phyloP scores from a whole-genome alignment of 768 basidiomycete genomes.

The Pleurotus platypus region DNA sequence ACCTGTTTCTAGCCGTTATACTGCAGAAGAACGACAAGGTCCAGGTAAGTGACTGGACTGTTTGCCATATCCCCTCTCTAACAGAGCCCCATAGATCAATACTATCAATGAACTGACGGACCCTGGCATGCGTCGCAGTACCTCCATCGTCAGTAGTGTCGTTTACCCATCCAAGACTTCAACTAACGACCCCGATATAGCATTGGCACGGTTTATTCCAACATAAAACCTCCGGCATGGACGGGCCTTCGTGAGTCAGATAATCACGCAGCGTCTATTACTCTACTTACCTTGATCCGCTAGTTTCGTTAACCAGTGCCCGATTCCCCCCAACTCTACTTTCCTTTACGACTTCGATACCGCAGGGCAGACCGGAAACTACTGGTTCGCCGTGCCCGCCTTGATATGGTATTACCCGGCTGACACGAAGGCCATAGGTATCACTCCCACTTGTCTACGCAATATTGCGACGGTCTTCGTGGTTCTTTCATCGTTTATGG shows the following conservation, averaged over 20 bases:
- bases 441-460: conserved; percentile 42
- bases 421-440: conserved; percentile 34
- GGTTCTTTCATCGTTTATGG: conserved; percentile 25
- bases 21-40: conserved; percentile 23
- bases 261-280: conserved; percentile 12
- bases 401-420: conserved; percentile 11
- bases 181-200: conserved; percentile 10
- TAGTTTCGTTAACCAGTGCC: conserved; percentile 46
- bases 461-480: conserved; percentile 48
- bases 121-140: conserved; percentile 26
- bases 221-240: conserved; percentile 29
- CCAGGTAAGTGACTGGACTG: conserved; percentile 4
- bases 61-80: neutral
- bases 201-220: conserved; percentile 35
- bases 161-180: neutral
- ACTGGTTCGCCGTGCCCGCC: conserved; percentile 19
- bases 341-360: conserved; percentile 33
- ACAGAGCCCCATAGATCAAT: conserved; percentile 16
- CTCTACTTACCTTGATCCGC: neutral
- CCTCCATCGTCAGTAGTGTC: conserved; percentile 20
- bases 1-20: conserved; percentile 9
- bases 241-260: conserved; percentile 30
- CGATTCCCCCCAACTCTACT: conserved; percentile 33
- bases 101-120: conserved; percentile 22
- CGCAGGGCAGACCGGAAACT: conserved; percentile 29